phyloP scores from a whole-genome alignment of 495 filamentous ascomycete genomes.

The Penicillium riverlandense region DNA sequence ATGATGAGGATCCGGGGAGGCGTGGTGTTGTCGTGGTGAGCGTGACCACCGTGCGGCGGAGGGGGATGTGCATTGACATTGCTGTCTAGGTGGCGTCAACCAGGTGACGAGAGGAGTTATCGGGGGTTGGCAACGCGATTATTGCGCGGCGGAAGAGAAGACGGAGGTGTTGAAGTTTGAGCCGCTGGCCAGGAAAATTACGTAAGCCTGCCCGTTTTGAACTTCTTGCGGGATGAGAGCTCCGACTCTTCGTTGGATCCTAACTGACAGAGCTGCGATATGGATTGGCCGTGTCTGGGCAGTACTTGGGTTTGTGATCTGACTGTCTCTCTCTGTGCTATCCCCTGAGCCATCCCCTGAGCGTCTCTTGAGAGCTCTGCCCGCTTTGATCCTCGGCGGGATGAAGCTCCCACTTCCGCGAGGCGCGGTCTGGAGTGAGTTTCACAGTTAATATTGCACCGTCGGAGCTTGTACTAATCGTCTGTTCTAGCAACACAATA shows the following conservation, averaged over 20 bases:
- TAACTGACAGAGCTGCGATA: constrained; percentile 6
- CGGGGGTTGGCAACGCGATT: background rate
- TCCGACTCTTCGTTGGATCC: too few relatives aligned
- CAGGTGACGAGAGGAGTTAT: background rate
- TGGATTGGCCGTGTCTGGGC: background rate
- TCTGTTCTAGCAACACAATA: background rate
- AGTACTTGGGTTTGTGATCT: too few relatives aligned
- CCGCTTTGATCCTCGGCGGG: constrained; percentile 8
- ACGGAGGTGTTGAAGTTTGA: background rate
- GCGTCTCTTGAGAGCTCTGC: constrained; percentile 1
- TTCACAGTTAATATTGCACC: background rate
- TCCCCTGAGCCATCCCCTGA: constrained; percentile 6
- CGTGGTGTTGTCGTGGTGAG: constrained; percentile 18
- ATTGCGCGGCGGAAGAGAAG: background rate
- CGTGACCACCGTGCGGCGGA: constrained; percentile 38
- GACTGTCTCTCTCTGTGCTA: too few relatives aligned
- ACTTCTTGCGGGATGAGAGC: too few relatives aligned
- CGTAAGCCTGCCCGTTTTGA: constrained; percentile 9
- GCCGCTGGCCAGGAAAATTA: constrained; percentile 18
- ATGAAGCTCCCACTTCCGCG: constrained; percentile 29
- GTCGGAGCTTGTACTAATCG: background rate
- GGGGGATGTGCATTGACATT: constrained; percentile 34
- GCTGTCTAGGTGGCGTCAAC: background rate
- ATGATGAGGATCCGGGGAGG: constrained; percentile 17
- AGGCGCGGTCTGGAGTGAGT: constrained; percentile 19